A percentile compares a stretch with the other conserved stretches of the same genome.
Conservation (phyloP, 139 green algal genomes). For the Pleodorina starrii region DNA sequence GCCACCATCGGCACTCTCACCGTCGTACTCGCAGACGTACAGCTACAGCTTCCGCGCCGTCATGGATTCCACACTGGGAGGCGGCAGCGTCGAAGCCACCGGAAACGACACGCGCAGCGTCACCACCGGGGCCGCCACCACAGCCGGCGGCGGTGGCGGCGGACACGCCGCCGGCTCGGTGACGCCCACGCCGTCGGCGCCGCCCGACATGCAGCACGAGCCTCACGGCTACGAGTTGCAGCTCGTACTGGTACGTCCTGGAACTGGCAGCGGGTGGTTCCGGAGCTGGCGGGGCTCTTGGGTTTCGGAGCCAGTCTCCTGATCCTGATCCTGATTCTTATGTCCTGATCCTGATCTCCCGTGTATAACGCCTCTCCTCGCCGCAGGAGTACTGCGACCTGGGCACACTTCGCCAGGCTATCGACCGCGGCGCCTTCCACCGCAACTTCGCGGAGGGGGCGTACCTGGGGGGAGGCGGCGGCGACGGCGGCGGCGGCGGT, state of each 20-base stretch:
- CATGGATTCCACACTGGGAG: background rate
- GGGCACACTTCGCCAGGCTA: conserved; percentile 8
- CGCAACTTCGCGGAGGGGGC: background rate
- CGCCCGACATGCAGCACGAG: background rate
- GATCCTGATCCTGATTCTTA: too few species aligned
- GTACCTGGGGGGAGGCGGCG: background rate
- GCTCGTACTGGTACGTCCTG: conserved; percentile 20
- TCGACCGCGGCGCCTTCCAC: conserved; percentile 29
- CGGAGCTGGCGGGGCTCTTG: too few species aligned
- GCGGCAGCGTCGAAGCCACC: background rate
- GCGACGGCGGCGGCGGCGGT: background rate
- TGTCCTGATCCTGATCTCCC: too few species aligned
- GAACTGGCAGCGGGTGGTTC: too few species aligned
- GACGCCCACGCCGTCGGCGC: background rate
- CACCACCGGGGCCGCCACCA: background rate
- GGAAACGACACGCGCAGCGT: background rate
- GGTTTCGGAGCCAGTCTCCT: too few species aligned
- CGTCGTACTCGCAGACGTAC: conserved; percentile 9
- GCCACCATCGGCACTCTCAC: too few species aligned
- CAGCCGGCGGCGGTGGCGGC: background rate
- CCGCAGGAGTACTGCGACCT: conserved; percentile 43
- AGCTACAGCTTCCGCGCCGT: conserved; percentile 35
- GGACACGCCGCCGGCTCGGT: background rate
- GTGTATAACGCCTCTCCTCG: too few species aligned
- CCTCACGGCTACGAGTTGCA: conserved; percentile 43